phyloP scores from a whole-genome alignment of 2,329 filamentous ascomycete genomes.

The Xylariaceae sp. region DNA sequence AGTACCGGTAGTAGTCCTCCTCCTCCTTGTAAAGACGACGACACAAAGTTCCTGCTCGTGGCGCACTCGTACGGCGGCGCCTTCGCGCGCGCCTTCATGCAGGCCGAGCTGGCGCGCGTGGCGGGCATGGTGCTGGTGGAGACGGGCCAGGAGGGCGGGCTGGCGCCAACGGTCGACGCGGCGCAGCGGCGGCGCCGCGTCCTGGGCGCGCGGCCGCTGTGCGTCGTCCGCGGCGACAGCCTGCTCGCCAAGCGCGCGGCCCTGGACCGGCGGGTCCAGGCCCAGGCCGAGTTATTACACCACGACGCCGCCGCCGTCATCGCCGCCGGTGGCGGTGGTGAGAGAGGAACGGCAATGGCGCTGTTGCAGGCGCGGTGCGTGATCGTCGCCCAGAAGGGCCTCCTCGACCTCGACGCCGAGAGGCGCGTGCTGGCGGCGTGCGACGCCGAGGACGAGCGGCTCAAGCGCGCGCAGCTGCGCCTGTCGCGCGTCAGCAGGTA shows the following conservation, averaged over 20 bases:
- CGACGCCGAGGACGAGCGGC: conserved; percentile 18
- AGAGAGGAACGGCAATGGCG: no score
- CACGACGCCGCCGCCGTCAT: no score
- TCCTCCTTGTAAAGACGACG: no score
- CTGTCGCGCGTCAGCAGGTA: conserved; percentile 15
- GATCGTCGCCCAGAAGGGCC: no score
- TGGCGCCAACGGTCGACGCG: conserved; percentile 14
- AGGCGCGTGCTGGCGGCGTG: conserved; percentile 13
- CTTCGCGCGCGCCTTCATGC: conserved; percentile 18
- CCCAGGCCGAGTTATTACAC: conserved; percentile 2
- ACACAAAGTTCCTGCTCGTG: conserved; percentile 15
- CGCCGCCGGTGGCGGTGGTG: background rate
- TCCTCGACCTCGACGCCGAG: conserved; percentile 3
- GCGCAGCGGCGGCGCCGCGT: conserved; percentile 11
- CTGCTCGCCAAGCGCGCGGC: conserved; percentile 13
- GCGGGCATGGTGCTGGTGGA: conserved; percentile 21
- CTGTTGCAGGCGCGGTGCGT: conserved; percentile 3
- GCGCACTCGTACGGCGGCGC: conserved; percentile 25
- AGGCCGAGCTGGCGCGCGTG: conserved; percentile 3
- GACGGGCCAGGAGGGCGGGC: conserved; percentile 23
- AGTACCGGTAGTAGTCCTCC: no score
- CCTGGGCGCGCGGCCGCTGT: conserved; percentile 16
- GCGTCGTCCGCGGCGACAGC: conserved; percentile 19
- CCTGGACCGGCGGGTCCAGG: conserved; percentile 10
- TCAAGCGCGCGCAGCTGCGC: conserved; percentile 20